These are phyloP conservation scores for Golubevia pallescens DNA, from an alignment of 1,284 basidiomycete species.

Conservation along the genomic window DNA sequence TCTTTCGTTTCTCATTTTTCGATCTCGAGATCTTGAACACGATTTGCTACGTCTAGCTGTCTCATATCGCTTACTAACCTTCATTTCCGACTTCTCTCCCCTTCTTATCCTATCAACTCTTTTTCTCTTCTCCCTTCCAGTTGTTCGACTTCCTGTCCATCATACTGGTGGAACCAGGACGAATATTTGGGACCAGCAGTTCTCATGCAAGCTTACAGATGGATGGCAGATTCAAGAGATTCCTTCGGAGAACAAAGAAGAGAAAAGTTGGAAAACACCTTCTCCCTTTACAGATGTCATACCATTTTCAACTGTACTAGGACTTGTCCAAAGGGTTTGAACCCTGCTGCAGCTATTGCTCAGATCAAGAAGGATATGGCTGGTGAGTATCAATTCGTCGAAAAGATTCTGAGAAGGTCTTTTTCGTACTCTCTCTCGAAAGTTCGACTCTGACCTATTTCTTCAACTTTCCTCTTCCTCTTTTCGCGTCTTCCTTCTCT, in stretches of 20 bases:
- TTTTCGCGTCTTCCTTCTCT: too few species aligned
- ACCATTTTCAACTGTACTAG: conserved; percentile 96
- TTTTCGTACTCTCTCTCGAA: neutral
- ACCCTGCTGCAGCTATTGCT: too few species aligned
- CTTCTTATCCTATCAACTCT: too few species aligned
- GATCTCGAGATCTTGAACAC: too few species aligned
- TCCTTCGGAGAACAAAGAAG: conserved; percentile 79
- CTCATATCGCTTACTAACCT: too few species aligned
- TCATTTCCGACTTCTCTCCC: too few species aligned
- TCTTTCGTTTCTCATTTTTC: too few species aligned
- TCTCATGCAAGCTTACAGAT: conserved; percentile 81
- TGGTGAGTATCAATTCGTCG: neutral
- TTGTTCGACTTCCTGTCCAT: conserved; percentile 93
- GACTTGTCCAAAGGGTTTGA: conserved; percentile 94
- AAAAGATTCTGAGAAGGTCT: neutral
- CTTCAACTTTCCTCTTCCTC: too few species aligned
- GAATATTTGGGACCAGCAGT: conserved; percentile 96
- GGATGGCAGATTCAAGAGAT: conserved; percentile 97
- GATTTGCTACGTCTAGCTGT: too few species aligned
- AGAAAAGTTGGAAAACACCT: conserved; percentile 90
- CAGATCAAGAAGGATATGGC: conserved; percentile 35
- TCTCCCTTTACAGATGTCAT: conserved; percentile 79
- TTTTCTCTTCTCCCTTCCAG: conserved; percentile 82
- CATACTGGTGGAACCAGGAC: conserved; percentile 99
- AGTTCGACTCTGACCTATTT: too few species aligned